These are phyloP conservation scores for Camelina neglecta DNA, from an alignment of 345 rosid genomes.

Conservation along the genomic window DNA sequence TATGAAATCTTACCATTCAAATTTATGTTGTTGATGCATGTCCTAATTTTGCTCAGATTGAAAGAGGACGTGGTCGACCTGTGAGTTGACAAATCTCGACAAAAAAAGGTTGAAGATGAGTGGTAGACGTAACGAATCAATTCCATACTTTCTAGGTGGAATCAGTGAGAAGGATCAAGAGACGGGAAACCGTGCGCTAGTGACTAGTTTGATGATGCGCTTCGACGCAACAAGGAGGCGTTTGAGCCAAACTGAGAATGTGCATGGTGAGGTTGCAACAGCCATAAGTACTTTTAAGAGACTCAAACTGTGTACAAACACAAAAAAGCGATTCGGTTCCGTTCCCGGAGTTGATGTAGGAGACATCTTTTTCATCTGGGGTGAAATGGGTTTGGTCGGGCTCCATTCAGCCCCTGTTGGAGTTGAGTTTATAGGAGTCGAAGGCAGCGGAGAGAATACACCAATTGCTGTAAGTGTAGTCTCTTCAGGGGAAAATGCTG, in stretches of 20 bases:
- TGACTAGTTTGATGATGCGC: slow-evolving; percentile 43
- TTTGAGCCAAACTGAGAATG: slow-evolving; percentile 50
- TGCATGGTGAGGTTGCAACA: slow-evolving; percentile 37
- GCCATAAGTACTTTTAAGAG: slow-evolving; percentile 48
- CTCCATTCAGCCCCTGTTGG: slow-evolving; percentile 63
- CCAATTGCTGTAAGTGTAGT: slow-evolving; percentile 58
- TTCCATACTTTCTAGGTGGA: slow-evolving; percentile 27
- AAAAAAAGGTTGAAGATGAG: not conserved
- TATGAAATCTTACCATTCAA: not conserved
- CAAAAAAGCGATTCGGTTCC: slow-evolving; percentile 54
- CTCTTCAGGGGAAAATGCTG: slow-evolving; percentile 67
- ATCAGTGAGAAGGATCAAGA: slow-evolving; percentile 27
- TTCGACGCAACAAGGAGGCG: slow-evolving; percentile 53
- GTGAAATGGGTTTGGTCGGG: slow-evolving; percentile 66
- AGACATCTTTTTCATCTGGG: slow-evolving; percentile 63
- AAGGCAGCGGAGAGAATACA: slow-evolving; percentile 25
- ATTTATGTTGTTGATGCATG: not conserved
- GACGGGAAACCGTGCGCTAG: slow-evolving; percentile 53
- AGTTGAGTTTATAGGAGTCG: slow-evolving; percentile 54
- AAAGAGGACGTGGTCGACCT: slow-evolving; percentile 3
- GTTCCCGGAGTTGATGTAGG: slow-evolving; percentile 67
- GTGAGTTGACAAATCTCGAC: too few relatives aligned
- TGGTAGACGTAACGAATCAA: not conserved
- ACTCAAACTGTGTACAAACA: slow-evolving; percentile 53
- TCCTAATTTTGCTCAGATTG: not conserved